A percentile compares a stretch with the other conserved stretches of the same genome.
phyloP scores from a whole-genome alignment of 129 eudicot genomes.

The Sambucus nigra region DNA sequence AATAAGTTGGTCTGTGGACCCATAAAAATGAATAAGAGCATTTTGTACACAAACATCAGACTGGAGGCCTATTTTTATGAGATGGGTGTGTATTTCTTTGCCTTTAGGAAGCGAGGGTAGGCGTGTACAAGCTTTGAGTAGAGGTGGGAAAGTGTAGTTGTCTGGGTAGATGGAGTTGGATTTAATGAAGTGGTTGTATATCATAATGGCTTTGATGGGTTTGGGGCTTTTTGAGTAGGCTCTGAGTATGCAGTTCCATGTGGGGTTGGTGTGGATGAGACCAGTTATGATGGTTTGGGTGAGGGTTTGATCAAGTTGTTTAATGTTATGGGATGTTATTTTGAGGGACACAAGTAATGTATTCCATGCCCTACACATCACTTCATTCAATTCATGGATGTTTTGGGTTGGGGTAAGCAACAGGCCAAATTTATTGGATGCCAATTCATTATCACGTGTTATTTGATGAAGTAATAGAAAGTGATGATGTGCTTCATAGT shows the following conservation, averaged over 20 bases:
- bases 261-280: conserved; percentile 11
- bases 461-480: too few species aligned
- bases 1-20: background rate
- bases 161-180: conserved; percentile 7
- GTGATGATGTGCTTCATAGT: too few species aligned
- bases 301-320: conserved; percentile 10
- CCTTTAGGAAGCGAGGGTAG: background rate
- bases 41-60: conserved; percentile 8
- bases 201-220: conserved; percentile 3
- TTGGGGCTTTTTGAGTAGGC: conserved; percentile 8
- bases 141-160: conserved; percentile 10
- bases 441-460: too few species aligned
- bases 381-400: conserved; percentile 1
- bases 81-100: background rate
- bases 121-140: conserved; percentile 2
- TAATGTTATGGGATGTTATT: conserved; percentile 6
- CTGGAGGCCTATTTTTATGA: background rate
- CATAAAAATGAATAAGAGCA: conserved; percentile 4
- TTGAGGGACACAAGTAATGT: conserved; percentile 11
- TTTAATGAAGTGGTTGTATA: conserved; percentile 9
- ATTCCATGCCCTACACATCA: background rate
- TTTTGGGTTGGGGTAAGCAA: background rate
- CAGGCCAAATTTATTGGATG: too few species aligned
- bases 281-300: conserved; percentile 13
- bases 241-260: conserved; percentile 8